Conservation (phyloP, 257 asterid species). For the Marsdenia floribunda region DNA sequence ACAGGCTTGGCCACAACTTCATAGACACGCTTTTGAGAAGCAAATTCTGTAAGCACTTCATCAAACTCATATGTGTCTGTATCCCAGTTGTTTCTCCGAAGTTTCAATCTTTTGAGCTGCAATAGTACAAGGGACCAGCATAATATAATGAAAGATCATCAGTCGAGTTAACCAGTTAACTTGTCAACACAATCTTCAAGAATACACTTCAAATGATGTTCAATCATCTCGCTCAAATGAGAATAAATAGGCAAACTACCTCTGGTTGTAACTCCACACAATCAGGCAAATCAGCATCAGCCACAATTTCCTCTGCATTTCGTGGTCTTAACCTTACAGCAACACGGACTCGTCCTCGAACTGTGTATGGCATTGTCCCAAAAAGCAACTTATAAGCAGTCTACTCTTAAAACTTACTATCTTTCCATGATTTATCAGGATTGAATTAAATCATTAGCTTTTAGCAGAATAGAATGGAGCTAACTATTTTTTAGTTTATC, state of each 20-base stretch:
- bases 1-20: constrained; percentile 97
- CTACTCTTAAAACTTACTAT: neutral
- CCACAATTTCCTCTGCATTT: constrained; percentile 70
- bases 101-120: constrained; percentile 82
- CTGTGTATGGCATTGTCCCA: constrained; percentile 23
- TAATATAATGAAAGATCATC: constrained; percentile 3
- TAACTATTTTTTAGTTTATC: neutral
- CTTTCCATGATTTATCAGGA: neutral
- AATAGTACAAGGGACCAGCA: constrained; percentile 14
- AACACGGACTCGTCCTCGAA: constrained; percentile 78
- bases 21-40: constrained; percentile 89
- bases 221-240: no score
- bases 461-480: neutral
- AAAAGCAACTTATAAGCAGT: neutral
- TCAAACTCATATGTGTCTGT: constrained; percentile 86
- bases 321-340: constrained; percentile 85
- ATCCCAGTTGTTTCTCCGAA: constrained; percentile 86
- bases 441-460: neutral
- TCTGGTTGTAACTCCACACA: constrained; percentile 95
- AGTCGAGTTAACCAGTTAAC: neutral
- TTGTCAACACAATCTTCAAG: neutral
- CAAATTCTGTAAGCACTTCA: constrained; percentile 74
- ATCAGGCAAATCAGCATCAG: constrained; percentile 87
- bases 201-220: neutral
- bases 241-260: constrained; percentile 30